Percentiles rank a stretch among this genome's conserved stretches.
Evolutionary conservation across 2,329 filamentous ascomycete species (phyloP).

Genomic region (Penicillium sp.): DNA sequence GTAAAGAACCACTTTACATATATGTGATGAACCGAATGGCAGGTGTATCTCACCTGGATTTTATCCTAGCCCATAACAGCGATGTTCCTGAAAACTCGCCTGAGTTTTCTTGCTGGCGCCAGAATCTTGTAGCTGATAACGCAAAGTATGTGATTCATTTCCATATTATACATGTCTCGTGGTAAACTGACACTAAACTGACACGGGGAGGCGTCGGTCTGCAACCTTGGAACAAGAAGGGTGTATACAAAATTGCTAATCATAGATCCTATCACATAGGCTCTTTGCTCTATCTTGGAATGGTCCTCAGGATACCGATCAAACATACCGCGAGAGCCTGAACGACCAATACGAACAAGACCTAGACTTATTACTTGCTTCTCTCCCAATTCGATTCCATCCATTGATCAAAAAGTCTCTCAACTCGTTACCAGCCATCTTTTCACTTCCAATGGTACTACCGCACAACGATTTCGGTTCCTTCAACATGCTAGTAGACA

Average conservation of each 20-base stretch:
- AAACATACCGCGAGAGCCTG: conserved; percentile 27
- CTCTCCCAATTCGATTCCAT: conserved; percentile 39
- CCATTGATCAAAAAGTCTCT: conserved; percentile 34
- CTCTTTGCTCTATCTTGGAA: conserved; percentile 46
- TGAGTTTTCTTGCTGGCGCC: conserved; percentile 34
- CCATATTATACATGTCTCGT: not conserved
- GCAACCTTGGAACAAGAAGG: too few species aligned
- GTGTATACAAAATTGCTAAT: conserved; percentile 6
- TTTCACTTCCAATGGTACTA: conserved; percentile 45
- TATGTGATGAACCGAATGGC: conserved; percentile 38
- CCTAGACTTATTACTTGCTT: conserved; percentile 33
- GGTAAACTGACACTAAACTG: too few species aligned
- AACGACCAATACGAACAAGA: conserved; percentile 31
- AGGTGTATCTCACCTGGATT: conserved; percentile 41
- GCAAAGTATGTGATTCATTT: conserved; percentile 24
- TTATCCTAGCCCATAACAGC: conserved; percentile 35
- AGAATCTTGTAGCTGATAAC: conserved; percentile 39
- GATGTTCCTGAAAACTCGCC: conserved; percentile 36
- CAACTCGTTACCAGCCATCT: conserved; percentile 32
- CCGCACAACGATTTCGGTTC: conserved; percentile 41
- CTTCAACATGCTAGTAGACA: conserved; percentile 46
- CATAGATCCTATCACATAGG: conserved; percentile 26
- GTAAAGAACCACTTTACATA: conserved; percentile 37
- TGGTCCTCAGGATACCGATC: conserved; percentile 30
- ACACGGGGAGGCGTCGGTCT: too few species aligned